Conservation (phyloP, 2,329 filamentous ascomycete species). For the Didymella pinodella region DNA sequence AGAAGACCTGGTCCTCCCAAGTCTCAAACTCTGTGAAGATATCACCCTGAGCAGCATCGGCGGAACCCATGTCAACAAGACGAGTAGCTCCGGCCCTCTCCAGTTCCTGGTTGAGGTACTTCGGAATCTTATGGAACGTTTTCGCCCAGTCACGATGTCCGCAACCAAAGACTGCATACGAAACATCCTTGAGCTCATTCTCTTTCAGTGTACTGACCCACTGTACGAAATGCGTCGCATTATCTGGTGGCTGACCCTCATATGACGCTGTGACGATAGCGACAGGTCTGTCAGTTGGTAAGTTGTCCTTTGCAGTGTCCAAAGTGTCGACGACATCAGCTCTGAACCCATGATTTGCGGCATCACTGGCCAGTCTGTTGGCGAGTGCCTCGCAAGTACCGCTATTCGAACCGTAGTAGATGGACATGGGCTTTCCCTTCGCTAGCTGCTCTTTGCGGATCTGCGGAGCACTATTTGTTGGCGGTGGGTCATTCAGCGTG, state of each 20-base stretch:
- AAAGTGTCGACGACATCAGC: conserved; percentile 47
- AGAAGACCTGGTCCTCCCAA: conserved; percentile 51
- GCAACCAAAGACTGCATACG: conserved; percentile 54
- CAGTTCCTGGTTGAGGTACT: conserved; percentile 44
- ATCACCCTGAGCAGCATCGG: conserved; percentile 50
- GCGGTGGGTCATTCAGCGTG: conserved; percentile 27
- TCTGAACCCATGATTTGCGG: conserved; percentile 48
- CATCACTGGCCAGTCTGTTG: conserved; percentile 48
- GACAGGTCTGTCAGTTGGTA: conserved; percentile 49
- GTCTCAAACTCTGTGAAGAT: conserved; percentile 54
- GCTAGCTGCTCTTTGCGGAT: conserved; percentile 22
- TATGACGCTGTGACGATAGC: conserved; percentile 54
- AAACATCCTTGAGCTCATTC: conserved; percentile 43
- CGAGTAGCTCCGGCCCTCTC: conserved; percentile 42
- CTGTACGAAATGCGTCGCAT: conserved; percentile 53
- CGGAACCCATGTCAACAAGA: conserved; percentile 44
- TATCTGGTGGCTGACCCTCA: conserved; percentile 55
- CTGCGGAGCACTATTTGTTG: conserved; percentile 17
- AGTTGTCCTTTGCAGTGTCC: conserved; percentile 45
- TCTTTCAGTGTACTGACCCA: conserved; percentile 48
- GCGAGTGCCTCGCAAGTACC: conserved; percentile 55
- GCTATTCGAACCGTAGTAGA: conserved; percentile 53
- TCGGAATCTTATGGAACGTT: conserved; percentile 55
- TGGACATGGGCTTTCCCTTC: conserved; percentile 44
- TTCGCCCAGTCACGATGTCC: conserved; percentile 54